Conservation (phyloP, 2,329 filamentous ascomycete genomes). For the Knoxdaviesia capensis region DNA sequence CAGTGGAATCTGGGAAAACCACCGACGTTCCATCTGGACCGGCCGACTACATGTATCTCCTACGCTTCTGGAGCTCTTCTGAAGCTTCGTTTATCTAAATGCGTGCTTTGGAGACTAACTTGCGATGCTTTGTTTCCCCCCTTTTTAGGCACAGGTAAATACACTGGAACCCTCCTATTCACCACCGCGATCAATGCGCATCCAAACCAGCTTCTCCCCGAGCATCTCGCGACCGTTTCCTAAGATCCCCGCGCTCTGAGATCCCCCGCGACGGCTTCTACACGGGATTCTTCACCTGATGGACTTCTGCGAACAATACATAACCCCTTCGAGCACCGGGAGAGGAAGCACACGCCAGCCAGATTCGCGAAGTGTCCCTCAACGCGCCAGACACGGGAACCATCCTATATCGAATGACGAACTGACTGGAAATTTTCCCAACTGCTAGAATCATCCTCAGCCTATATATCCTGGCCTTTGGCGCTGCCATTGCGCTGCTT, state of each 20-base stretch:
- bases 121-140: background rate
- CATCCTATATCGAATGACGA: background rate
- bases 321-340: too few relatives aligned
- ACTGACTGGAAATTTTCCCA: background rate
- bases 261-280: background rate
- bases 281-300: background rate
- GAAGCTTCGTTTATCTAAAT: background rate
- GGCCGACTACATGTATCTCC: background rate
- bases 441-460: slow-evolving; percentile 38
- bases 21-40: background rate
- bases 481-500: slow-evolving; percentile 53
- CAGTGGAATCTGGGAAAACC: too few relatives aligned
- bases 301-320: too few relatives aligned
- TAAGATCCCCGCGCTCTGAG: background rate
- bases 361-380: background rate
- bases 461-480: slow-evolving; percentile 78
- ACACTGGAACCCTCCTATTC: background rate
- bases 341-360: too few relatives aligned
- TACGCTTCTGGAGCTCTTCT: too few relatives aligned
- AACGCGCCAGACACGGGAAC: background rate
- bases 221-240: background rate
- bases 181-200: background rate
- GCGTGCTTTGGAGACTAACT: background rate
- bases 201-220: background rate
- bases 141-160: background rate